These are phyloP conservation scores for Neonectria ditissima DNA, from an alignment of 2,329 filamentous ascomycete genomes.

Conservation along the genomic window DNA sequence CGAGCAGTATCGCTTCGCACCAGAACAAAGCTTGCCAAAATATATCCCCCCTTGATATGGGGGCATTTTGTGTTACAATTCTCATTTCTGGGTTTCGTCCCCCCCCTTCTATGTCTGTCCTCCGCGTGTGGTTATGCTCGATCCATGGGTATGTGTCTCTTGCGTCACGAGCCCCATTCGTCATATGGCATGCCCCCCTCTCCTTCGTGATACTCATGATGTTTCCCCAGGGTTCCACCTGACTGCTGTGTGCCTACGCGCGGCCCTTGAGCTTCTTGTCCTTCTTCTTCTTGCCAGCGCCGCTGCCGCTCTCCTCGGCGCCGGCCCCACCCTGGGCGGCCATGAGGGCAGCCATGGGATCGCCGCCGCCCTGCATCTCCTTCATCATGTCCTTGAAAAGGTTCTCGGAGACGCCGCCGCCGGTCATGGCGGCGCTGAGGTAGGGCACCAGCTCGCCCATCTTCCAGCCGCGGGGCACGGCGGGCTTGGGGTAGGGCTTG, in stretches of 20 bases:
- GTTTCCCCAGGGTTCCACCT: neutral
- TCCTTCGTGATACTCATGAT: neutral
- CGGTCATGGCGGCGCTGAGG: constrained; percentile 88
- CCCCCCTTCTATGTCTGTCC: neutral
- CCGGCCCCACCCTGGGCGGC: constrained; percentile 49
- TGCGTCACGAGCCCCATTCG: neutral
- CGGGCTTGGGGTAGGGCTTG: constrained; percentile 77
- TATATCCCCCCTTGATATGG: constrained; percentile 9
- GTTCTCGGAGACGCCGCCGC: constrained; percentile 94
- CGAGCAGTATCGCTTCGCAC: constrained; percentile 29
- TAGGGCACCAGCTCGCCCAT: constrained; percentile 86
- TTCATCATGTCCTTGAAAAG: constrained; percentile 97
- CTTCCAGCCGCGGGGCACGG: constrained; percentile 91
- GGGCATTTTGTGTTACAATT: constrained; percentile 25
- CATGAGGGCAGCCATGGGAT: constrained; percentile 59
- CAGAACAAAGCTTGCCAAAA: constrained; percentile 32
- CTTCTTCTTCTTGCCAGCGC: constrained; percentile 57
- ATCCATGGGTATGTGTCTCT: constrained; percentile 18
- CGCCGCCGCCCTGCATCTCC: constrained; percentile 76
- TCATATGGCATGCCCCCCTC: neutral
- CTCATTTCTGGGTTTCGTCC: neutral
- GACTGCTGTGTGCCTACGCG: constrained; percentile 35
- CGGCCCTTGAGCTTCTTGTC: constrained; percentile 62
- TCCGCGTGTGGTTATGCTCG: neutral
- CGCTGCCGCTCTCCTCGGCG: constrained; percentile 35